Evolutionary conservation across 2,329 filamentous ascomycete species (phyloP), one percentile per base, ranked within the genome.

Genomic region (Talaromyces sp.): DNA sequence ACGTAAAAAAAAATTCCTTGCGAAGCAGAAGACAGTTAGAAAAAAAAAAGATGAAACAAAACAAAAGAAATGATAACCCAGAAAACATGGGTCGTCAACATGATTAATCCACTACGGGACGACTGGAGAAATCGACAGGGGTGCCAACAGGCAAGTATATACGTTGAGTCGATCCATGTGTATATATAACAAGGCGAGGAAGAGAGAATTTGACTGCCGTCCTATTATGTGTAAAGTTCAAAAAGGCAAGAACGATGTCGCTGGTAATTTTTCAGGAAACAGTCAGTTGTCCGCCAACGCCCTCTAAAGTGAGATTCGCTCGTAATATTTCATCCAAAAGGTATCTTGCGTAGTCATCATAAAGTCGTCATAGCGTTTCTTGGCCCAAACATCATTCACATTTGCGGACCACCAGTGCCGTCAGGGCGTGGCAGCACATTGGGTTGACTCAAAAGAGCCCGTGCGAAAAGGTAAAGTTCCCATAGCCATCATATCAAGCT

Each of bases 371-470:
- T 3, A 29, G 48, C 26, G 17, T 52, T 19, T 9, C 7, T 29
- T 26, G 14, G 11, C 7, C 27, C 27, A 29, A 29, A 52, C 14
- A 38, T 11, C 19, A 12, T 55, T 60, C 53, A 61, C 29, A 58
- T 51, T 17, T n/a, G 41, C 11, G 50, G 51, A 3, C 26, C 56
- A 24, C 43, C 21, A 21, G 19, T 43, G 29, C 46, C 54, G 43
- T 56, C 54, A 17, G 29, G 54, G 19, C 26, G 60, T 31, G 55
- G 60, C n/a, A 60, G 46, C 24, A 61, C 27, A 53, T 70, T 66
- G 7, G 68, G 68, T 58, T 72, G 72, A 17, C 67, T 69, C 29
- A 74, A 56, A 56, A 1, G 68, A 74, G 26, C 70, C 71, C 14
- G 67, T 70, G 38, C 70, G 72, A 61, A 73, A 74, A 14, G 71